Percentiles rank a stretch among this genome's conserved stretches.
Evolutionary conservation across 1,284 basidiomycete species (phyloP).

Genomic region (Microstroma glucosiphilum): DNA sequence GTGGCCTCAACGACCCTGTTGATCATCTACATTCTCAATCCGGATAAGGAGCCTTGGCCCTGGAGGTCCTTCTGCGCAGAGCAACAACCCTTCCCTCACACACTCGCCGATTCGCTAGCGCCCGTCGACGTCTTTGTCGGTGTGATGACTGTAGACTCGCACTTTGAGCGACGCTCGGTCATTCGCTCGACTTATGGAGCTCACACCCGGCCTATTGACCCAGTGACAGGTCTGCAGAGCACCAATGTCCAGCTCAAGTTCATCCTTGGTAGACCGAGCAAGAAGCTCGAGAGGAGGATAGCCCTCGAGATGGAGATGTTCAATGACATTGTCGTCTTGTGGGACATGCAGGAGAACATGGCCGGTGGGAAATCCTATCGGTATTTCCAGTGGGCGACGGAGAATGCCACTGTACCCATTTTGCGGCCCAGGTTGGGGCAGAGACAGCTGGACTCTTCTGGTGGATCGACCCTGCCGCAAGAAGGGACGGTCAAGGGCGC

Average conservation of each 20-base stretch:
- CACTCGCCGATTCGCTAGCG: constrained; percentile 61
- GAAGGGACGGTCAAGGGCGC: constrained; percentile 8
- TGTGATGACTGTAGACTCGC: constrained; percentile 75
- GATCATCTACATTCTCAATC: constrained; percentile 85
- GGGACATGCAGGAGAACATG: constrained; percentile 79
- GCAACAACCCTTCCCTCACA: constrained; percentile 52
- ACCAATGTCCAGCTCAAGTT: constrained; percentile 82
- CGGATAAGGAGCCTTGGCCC: constrained; percentile 86
- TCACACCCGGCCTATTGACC: constrained; percentile 55
- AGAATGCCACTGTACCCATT: constrained; percentile 82
- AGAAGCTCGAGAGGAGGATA: constrained; percentile 71
- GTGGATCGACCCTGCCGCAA: not conserved
- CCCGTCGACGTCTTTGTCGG: constrained; percentile 86
- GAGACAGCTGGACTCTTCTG: not conserved
- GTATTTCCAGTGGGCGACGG: constrained; percentile 78
- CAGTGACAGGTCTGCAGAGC: constrained; percentile 44
- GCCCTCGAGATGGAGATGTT: constrained; percentile 86
- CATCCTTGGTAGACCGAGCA: constrained; percentile 76
- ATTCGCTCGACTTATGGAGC: constrained; percentile 83
- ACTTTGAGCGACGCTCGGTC: constrained; percentile 75
- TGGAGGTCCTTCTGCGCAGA: constrained; percentile 86
- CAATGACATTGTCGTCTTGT: constrained; percentile 76
- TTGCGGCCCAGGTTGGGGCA: constrained; percentile 20
- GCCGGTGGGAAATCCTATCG: constrained; percentile 78
- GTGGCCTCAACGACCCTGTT: constrained; percentile 36